Evolutionary conservation across 2,329 filamentous ascomycete species (phyloP).

Genomic region (Pyrenophora seminiperda): DNA sequence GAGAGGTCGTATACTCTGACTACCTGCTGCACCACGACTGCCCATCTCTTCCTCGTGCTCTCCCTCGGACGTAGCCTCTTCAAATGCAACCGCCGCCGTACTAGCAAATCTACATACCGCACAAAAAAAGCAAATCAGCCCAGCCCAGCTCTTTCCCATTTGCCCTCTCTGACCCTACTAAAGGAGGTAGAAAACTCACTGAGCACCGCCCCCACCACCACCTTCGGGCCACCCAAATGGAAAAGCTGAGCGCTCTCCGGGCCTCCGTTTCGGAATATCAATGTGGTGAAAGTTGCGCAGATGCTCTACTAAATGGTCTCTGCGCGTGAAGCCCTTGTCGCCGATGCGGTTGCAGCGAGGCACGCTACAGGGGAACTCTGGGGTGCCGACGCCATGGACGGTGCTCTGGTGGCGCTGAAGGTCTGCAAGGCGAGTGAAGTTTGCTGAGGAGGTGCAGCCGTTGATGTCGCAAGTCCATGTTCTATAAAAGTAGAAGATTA

Average conservation of each 20-base stretch:
- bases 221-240: constrained; percentile 33
- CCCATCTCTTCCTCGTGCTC: background rate
- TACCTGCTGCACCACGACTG: too few species aligned
- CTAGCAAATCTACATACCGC: background rate
- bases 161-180: constrained; percentile 2
- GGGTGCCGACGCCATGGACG: constrained; percentile 36
- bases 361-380: constrained; percentile 42
- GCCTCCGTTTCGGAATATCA: constrained; percentile 50
- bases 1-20: too few species aligned
- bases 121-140: constrained; percentile 1
- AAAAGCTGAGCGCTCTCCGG: constrained; percentile 40
- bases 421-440: constrained; percentile 44
- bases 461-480: constrained; percentile 42
- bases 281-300: constrained; percentile 60
- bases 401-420: constrained; percentile 46
- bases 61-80: background rate
- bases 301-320: constrained; percentile 64
- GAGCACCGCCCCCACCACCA: constrained; percentile 5
- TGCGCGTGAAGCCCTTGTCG: constrained; percentile 58
- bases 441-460: constrained; percentile 39
- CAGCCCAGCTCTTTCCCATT: constrained; percentile 2
- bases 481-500: constrained; percentile 16
- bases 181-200: background rate
- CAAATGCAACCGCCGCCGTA: background rate
- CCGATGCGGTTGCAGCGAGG: constrained; percentile 39